Base-by-base conservation (phyloP, 1,284 basidiomycete species). In the Cryptococcus hybrid region DNA sequence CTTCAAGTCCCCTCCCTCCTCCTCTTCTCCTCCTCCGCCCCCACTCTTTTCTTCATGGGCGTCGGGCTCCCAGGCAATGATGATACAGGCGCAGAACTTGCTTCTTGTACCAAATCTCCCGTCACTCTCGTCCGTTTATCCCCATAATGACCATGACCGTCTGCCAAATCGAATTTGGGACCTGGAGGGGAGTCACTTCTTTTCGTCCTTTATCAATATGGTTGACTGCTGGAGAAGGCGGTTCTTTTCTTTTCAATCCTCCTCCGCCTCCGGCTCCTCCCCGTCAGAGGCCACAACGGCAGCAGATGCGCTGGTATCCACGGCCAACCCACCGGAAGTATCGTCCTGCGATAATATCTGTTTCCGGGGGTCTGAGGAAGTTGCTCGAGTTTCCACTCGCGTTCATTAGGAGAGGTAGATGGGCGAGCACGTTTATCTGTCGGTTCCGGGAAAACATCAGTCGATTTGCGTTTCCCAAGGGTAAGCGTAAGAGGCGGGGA, bases 171-270 rank as follows among this genome's bases (percentile, higher is more conserved):
- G 45, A 54, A 55, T 15, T 37, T 40, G 8, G 49, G 48, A 18
- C 46, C 47, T 9, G 56, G 40, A 18, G 59, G 59, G 59, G 59
- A 3, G 59, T 54, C 13, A 57, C 44, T 34, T 47, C 8, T 24
- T 45, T 38, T n/a, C 40, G n/a, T n/a, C 13, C 38, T 15, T 47
- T 40, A 35, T 60, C 50, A 35, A 57, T 60, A 55, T 60, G 55
- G 5, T 52, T 51, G 8, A 38, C 18, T 6, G 47, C 50, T 11
- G 59, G 59, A 12, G 53, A 55, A n/a, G 59, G 54, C 13, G 52
- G 45, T 24, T 47, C 36, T 46, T 57, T 55, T 12, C 53, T 45
- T 36, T 55, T 53, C 12, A 35, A 13, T 9, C 38, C 50, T 5
- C 38, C 43, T 13, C 7, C 13, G 5, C 49, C 24, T 6, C 39